Evolutionary conservation across 208 protist species (phyloP).

Genomic region (Wallacemonas sp.): DNA sequence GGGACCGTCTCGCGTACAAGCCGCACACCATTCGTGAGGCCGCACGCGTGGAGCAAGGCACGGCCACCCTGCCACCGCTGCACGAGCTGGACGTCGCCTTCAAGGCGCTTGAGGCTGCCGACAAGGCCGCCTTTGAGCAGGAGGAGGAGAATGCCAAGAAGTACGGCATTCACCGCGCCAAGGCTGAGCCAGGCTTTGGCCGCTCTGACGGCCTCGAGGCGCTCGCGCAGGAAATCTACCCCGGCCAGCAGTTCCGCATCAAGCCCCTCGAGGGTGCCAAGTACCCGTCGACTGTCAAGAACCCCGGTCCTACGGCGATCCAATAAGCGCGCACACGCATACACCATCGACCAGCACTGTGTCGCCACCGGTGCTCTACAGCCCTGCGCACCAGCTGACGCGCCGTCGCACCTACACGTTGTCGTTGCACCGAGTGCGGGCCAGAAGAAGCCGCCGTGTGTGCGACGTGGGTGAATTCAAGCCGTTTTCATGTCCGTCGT

Average conservation of each 20-base stretch:
- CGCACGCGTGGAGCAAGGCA: slow-evolving; percentile 66
- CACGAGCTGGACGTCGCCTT: slow-evolving; percentile 78
- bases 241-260: slow-evolving; percentile 91
- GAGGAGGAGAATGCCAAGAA: slow-evolving; percentile 89
- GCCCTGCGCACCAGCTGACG: no score
- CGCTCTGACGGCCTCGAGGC: slow-evolving; percentile 88
- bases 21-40: slow-evolving; percentile 84
- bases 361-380: no score
- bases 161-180: slow-evolving; percentile 88
- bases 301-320: slow-evolving; percentile 84
- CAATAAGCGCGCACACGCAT: slow-evolving; percentile 37
- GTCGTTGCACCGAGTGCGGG: no score
- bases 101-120: slow-evolving; percentile 70
- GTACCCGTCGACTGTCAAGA: slow-evolving; percentile 83
- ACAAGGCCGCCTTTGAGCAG: slow-evolving; percentile 79
- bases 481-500: no score
- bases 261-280: slow-evolving; percentile 84
- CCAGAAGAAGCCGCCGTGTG: no score
- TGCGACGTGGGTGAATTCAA: no score
- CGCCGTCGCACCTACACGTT: no score
- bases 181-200: slow-evolving; percentile 91
- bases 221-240: slow-evolving; percentile 92
- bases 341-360: not conserved
- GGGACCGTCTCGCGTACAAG: slow-evolving; percentile 86
- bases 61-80: slow-evolving; percentile 56